A percentile compares a stretch with the other conserved stretches of the same genome.
phyloP scores from a whole-genome alignment of 495 filamentous ascomycete species.

The Staphylotrichum longicolle region DNA sequence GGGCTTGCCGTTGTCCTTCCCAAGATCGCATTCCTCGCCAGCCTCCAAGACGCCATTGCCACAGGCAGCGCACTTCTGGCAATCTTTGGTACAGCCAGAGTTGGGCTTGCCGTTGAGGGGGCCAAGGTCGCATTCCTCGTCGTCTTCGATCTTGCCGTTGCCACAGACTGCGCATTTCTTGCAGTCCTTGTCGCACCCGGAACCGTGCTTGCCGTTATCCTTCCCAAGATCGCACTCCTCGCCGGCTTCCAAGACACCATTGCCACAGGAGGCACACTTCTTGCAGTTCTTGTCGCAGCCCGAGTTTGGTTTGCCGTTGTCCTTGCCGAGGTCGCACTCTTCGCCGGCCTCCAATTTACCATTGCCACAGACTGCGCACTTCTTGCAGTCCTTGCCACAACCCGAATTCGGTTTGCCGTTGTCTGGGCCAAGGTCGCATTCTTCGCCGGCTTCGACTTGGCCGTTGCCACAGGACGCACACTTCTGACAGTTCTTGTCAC shows the following conservation, averaged over 20 bases:
- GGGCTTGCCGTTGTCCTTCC: conserved; percentile 17
- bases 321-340: conserved; percentile 16
- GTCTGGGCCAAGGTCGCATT: conserved; percentile 18
- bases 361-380: conserved; percentile 20
- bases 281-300: conserved; percentile 15
- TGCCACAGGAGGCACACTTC: conserved; percentile 5
- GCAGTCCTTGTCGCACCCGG: background rate
- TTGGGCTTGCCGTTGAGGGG: background rate
- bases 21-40: conserved; percentile 19
- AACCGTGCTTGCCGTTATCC: background rate
- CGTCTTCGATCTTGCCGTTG: conserved; percentile 10
- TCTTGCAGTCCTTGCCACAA: conserved; percentile 18
- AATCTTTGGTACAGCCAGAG: conserved; percentile 3
- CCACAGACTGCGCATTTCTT: conserved; percentile 1
- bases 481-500: conserved; percentile 18
- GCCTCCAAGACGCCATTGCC: conserved; percentile 15
- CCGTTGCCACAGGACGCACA: conserved; percentile 11
- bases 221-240: conserved; percentile 17
- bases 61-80: conserved; percentile 12
- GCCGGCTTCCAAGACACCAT: background rate
- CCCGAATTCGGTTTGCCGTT: conserved; percentile 19
- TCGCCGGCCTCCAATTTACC: conserved; percentile 17
- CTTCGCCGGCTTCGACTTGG: conserved; percentile 9
- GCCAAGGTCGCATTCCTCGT: conserved; percentile 22
- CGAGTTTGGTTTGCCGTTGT: conserved; percentile 19